Base-by-base conservation (phyloP, 192 early-diverging fungal species). In the Coemansia sp. region DNA sequence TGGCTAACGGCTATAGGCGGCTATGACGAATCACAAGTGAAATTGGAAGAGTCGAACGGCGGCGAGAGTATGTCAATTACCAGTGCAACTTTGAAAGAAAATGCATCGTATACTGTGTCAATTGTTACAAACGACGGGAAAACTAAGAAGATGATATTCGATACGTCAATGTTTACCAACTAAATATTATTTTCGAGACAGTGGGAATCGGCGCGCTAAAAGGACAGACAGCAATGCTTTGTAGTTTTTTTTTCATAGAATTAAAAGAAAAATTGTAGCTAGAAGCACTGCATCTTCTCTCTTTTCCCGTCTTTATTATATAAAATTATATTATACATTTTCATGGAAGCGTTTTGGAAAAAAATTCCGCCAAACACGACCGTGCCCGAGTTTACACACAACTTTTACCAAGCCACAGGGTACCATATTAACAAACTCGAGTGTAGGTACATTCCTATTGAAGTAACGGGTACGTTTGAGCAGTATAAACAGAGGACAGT, bases 251-350 rank as follows among this genome's bases (percentile, higher is more conserved):
- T 34, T 34, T 34, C 31, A 34, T 34, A 34, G 31, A 34, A 34
- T 34, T 34, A 48, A 48, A 48, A 48, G 46, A 48, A 48, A 48
- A 48, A 48, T 48, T 15, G 46, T 34, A 34, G 31, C 31, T 8
- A 34, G 1, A 34, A 34, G 31, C 1, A 17, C 20, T 51, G 20
- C 49, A 4, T 17, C 12, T 22, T 51, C 20, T 17, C 11, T 10
- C 49, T 51, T 19, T 23, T 51, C 7, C 20, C 22, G 15, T 51
- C 19, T 51, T 23, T 22, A 50, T 50, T 5, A 51, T 44, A 15
- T 44, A 34, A 34, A 34, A 48, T 5, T 23, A 19, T 51, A 23
- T 23, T 11, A 51, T 23, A 19, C 17, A 23, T 21, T 23, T 22
- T 19, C 11, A 51, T 51, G 49, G 49, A 51, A 20, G 3, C 9